Conservation (phyloP, 2,329 filamentous ascomycete species). For the Fusarium cicatricum region DNA sequence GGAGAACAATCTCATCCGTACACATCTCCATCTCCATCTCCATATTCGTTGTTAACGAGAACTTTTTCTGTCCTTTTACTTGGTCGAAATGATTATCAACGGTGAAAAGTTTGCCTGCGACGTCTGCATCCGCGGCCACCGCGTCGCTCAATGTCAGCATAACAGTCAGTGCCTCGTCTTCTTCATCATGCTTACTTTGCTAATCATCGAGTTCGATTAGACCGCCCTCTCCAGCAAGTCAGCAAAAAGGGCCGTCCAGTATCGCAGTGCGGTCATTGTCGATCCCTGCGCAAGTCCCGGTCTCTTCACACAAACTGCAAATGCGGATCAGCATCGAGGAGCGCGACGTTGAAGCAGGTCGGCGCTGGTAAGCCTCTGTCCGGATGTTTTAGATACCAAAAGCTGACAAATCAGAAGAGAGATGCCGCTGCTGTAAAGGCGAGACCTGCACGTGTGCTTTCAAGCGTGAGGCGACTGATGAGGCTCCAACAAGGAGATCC, state of each 20-base stretch:
- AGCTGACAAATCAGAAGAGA: neutral
- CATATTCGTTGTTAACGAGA: neutral
- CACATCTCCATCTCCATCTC: too few relatives aligned
- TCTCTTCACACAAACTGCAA: conserved; percentile 30
- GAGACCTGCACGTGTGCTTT: conserved; percentile 11
- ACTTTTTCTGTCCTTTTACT: neutral
- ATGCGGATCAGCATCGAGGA: conserved; percentile 11
- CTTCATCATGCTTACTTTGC: neutral
- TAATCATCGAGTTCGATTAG: neutral
- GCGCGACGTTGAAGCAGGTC: conserved; percentile 7
- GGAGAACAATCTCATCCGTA: too few relatives aligned
- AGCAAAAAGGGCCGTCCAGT: conserved; percentile 28
- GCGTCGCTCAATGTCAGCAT: conserved; percentile 27
- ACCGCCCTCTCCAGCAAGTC: conserved; percentile 25
- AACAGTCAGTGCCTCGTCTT: conserved; percentile 3
- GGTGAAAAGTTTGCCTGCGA: conserved; percentile 25
- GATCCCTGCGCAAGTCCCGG: conserved; percentile 14
- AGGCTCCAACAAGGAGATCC: neutral
- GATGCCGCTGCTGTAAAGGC: conserved; percentile 15
- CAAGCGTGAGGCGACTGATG: neutral
- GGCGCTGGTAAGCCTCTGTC: conserved; percentile 1
- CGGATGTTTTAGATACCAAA: too few relatives aligned
- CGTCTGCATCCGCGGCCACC: conserved; percentile 26
- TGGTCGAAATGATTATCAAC: conserved; percentile 5
- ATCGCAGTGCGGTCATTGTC: conserved; percentile 28